Conservation (phyloP, 768 basidiomycete genomes). For the Tephrocybe sp. region DNA sequence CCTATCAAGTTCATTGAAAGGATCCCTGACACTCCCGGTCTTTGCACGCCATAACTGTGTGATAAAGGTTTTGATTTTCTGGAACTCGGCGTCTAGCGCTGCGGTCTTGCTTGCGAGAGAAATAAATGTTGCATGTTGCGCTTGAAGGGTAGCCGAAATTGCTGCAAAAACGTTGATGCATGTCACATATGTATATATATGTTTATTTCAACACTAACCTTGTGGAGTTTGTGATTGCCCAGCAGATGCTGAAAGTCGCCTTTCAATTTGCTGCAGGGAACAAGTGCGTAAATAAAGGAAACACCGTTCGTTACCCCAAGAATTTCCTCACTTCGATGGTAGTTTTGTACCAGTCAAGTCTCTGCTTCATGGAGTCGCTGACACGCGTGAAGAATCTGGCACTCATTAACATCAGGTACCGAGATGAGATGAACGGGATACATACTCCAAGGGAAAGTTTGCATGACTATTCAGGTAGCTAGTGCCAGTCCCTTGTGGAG, state of each 20-base stretch:
- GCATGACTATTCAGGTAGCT: conserved; percentile 75
- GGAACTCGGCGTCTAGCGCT: conserved; percentile 66
- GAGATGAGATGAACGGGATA: conserved; percentile 9
- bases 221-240: conserved; percentile 74
- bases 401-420: neutral
- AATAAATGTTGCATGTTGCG: conserved; percentile 76
- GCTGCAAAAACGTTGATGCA: conserved; percentile 26
- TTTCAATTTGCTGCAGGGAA: conserved; percentile 70
- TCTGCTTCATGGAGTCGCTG: conserved; percentile 67
- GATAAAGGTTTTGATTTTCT: conserved; percentile 72
- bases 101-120: conserved; percentile 77
- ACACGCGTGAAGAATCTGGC: conserved; percentile 70
- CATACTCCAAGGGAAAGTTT: conserved; percentile 79
- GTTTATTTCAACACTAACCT: conserved; percentile 35
- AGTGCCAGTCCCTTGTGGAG: conserved; percentile 63
- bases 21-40: conserved; percentile 82
- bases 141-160: conserved; percentile 73
- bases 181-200: neutral
- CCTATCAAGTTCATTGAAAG: conserved; percentile 56
- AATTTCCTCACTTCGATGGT: conserved; percentile 64
- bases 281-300: neutral
- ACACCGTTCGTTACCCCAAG: neutral
- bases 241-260: conserved; percentile 69
- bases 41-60: conserved; percentile 77
- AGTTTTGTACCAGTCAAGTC: conserved; percentile 73